Evolutionary conservation across 371 early-diverging fungal genomes (phyloP), one percentile per base, ranked within the genome.

Genomic region (Chytridium lagenaria): DNA sequence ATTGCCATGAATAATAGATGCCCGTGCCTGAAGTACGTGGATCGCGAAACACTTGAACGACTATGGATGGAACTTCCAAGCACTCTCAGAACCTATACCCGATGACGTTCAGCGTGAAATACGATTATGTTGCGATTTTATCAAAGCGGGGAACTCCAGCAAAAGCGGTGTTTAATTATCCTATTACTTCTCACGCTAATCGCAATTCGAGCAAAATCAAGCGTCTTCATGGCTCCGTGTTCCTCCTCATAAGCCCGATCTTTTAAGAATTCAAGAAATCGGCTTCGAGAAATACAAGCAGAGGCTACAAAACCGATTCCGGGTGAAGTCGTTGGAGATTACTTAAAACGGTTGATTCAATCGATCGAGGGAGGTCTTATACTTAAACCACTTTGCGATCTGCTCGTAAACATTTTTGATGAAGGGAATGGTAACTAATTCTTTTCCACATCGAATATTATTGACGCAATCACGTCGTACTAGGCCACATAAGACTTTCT

Each of bases 311-410:
- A 2, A 5, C 61, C 61, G 19, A 7, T 61, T 16, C 12, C 31
- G 10, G 61, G 61, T 5, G 37, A 61, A 15, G 5, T 34, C 23
- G 26, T 61, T 34, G 61, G 61, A 3, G 61, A 15, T 7, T 37
- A 61, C 36, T 34, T 61, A 15, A 61, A 61, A 37, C 3, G 36
- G 31, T 34, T 61, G 5, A 61, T 61, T 26, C 34, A 61, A 36
- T 61, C 61, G 34, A 34, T 61, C 36, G 61, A 61, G 19, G 61
- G 61, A 31, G 61, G 61, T 34, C 36, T 61, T 3, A 33, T 61
- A 2, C 7, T 61, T 12, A 61, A 61, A 36, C 37, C 61, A 7
- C 10, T 61, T 10, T 61, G 61, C 23, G 61, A 61, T 23, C 36
- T 61, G 36, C 31, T 61, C 12, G 2, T 34, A 5, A 16, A 37